Base-by-base conservation (phyloP, 176 grass and related monocot genomes). In the Juncus effusus region DNA sequence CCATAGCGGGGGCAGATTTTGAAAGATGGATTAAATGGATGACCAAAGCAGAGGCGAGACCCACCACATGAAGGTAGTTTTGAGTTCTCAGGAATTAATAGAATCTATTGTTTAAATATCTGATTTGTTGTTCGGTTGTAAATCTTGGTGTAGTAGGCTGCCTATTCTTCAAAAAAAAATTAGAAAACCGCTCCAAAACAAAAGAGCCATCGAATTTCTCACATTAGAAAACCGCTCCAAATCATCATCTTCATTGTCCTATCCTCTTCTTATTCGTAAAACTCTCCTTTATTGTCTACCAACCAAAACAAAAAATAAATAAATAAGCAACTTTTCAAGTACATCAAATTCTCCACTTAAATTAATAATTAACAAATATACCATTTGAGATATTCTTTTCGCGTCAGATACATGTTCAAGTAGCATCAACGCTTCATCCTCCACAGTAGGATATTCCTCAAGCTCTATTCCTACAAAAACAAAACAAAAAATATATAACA, bases 311-410 rank as follows among this genome's bases (percentile, higher is more conserved):
- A 10, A 60, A 16, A 54, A n/a, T n/a, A 50, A 38, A 41, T 8
- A 6, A 47, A 13, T 16, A 56, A 56, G 37, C 41, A 59, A 58
- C 8, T 53, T 41, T 64, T 36, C 56, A 61, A 60, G 0, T 51
- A 36, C 15, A 10, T 35, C 56, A 61, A 54, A 42, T 9, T n/a
- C n/a, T 0, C 35, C 40, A 42, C 6, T 69, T 5, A 53, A n/a
- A 41, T 54, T 75, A 78, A 58, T 13, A 2, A 58, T 56, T n/a
- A 56, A 36, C 7, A n/a, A n/a, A 39, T 40, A 14, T 89, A 97
- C 94, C 58, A 72, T 92, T 11, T 79, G 61, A 39, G 88, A 78
- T 2, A 89, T 75, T 74, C 85, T 99, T 77, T 77, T 97, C 11
- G 85, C 83, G 60, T 92, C 82, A 0, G 77, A 79, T 64, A 92